Evolutionary conservation across 2,329 filamentous ascomycete species (phyloP).

Genomic region (Xylaria sp.): DNA sequence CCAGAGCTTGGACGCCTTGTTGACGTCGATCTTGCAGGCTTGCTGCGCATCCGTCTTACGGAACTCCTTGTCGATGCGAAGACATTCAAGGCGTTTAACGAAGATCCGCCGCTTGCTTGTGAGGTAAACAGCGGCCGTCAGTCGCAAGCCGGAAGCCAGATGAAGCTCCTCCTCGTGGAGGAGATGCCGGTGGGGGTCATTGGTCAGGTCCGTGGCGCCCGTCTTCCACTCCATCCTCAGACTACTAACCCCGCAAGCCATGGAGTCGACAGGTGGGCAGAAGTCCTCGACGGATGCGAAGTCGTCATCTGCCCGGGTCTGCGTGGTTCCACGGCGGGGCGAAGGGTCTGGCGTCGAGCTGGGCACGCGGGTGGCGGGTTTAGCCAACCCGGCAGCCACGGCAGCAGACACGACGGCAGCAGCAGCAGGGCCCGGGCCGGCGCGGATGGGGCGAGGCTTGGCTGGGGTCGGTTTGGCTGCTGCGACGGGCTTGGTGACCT

Average conservation of each 20-base stretch:
- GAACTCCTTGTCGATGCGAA: slow-evolving; percentile 77
- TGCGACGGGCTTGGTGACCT: slow-evolving; percentile 33
- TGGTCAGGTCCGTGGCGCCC: slow-evolving; percentile 74
- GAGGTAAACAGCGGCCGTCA: slow-evolving; percentile 87
- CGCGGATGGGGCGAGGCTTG: slow-evolving; percentile 40
- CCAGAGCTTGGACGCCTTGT: slow-evolving; percentile 95
- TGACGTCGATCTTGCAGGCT: slow-evolving; percentile 97
- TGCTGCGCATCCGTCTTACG: slow-evolving; percentile 95
- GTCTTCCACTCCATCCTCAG: slow-evolving; percentile 91
- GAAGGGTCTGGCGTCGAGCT: slow-evolving; percentile 57
- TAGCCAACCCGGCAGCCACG: slow-evolving; percentile 29
- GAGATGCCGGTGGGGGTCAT: slow-evolving; percentile 70
- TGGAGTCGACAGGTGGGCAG: slow-evolving; percentile 70
- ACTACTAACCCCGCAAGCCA: slow-evolving; percentile 69
- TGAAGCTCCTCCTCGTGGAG: slow-evolving; percentile 80
- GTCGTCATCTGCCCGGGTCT: slow-evolving; percentile 82
- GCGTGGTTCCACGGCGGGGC: slow-evolving; percentile 58
- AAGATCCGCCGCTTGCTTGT: slow-evolving; percentile 95
- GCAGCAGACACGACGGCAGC: slow-evolving; percentile 12
- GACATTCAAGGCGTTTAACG: slow-evolving; percentile 71
- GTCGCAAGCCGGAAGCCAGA: slow-evolving; percentile 77
- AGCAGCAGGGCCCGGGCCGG: slow-evolving; percentile 30
- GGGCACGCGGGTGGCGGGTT: slow-evolving; percentile 39
- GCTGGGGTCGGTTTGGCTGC: slow-evolving; percentile 29
- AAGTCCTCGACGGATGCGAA: slow-evolving; percentile 74